Percentiles rank a stretch among this genome's conserved stretches.
These are phyloP conservation scores for Penicillium sp. DNA, from an alignment of 2,329 filamentous ascomycete species.

Conservation along the genomic window DNA sequence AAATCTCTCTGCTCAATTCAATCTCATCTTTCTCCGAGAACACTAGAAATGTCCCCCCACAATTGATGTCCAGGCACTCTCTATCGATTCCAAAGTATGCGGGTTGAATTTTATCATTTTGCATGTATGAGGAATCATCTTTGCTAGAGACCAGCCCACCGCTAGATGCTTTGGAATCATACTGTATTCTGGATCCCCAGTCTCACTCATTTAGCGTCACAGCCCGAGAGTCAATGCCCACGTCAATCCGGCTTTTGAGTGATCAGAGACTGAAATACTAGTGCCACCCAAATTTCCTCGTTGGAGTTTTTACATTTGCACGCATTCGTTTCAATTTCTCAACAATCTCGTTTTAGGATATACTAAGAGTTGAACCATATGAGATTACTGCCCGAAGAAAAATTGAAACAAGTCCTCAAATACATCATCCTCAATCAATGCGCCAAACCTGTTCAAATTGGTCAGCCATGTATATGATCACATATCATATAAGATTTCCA, in stretches of 20 bases:
- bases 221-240: neutral
- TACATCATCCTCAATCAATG: conserved; percentile 18
- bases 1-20: too few species aligned
- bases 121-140: neutral
- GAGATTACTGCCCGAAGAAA: neutral
- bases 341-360: neutral
- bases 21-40: too few species aligned
- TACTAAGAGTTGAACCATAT: neutral
- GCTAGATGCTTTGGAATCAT: neutral
- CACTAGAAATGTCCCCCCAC: too few species aligned
- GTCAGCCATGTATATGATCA: neutral
- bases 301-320: neutral
- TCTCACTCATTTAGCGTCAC: neutral
- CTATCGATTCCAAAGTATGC: neutral
- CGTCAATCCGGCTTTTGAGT: neutral
- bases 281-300: neutral
- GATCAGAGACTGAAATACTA: neutral
- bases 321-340: neutral
- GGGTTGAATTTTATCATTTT: neutral
- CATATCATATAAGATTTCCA: neutral
- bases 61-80: neutral
- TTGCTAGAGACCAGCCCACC: neutral
- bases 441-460: conserved; percentile 10
- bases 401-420: conserved; percentile 15
- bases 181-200: neutral